Percentiles rank a stretch among this genome's conserved stretches.
phyloP scores from a whole-genome alignment of 1,284 basidiomycete species.

The Pascua guehoae region DNA sequence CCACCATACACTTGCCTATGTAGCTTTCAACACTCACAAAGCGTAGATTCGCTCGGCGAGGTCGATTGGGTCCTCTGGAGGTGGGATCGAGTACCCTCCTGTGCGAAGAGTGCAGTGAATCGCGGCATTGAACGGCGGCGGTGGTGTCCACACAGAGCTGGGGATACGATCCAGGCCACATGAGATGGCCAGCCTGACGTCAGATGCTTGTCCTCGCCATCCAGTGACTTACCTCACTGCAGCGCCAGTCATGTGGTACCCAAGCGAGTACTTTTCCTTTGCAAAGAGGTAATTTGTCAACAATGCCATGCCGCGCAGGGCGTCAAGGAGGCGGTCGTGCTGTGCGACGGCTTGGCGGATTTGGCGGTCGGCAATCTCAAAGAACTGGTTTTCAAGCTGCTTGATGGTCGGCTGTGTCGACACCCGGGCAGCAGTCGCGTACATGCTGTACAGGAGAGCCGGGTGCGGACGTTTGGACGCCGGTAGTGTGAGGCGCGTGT shows the following conservation, averaged over 20 bases:
- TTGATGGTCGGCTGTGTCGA: constrained; percentile 28
- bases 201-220: background rate
- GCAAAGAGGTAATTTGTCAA: constrained; percentile 29
- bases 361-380: constrained; percentile 30
- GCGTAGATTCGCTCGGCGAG: constrained; percentile 33
- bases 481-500: constrained; percentile 23
- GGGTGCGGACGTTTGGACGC: constrained; percentile 28
- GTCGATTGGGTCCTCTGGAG: constrained; percentile 21
- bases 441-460: constrained; percentile 27
- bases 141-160: constrained; percentile 17
- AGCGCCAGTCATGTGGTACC: constrained; percentile 24
- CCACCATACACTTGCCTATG: background rate
- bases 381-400: constrained; percentile 31
- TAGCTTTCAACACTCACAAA: constrained; percentile 12
- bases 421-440: constrained; percentile 23
- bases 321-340: constrained; percentile 32
- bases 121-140: constrained; percentile 19
- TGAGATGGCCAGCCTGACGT: constrained; percentile 23
- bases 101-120: constrained; percentile 22
- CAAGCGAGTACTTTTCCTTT: constrained; percentile 29
- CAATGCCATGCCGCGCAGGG: constrained; percentile 29
- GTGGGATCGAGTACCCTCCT: constrained; percentile 20
- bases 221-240: constrained; percentile 15
- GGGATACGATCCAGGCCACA: constrained; percentile 29
- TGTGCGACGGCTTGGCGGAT: constrained; percentile 25